Evolutionary conservation across 2,329 filamentous ascomycete species (phyloP), one percentile per base, ranked within the genome.

Genomic region (Helotiales sp.): DNA sequence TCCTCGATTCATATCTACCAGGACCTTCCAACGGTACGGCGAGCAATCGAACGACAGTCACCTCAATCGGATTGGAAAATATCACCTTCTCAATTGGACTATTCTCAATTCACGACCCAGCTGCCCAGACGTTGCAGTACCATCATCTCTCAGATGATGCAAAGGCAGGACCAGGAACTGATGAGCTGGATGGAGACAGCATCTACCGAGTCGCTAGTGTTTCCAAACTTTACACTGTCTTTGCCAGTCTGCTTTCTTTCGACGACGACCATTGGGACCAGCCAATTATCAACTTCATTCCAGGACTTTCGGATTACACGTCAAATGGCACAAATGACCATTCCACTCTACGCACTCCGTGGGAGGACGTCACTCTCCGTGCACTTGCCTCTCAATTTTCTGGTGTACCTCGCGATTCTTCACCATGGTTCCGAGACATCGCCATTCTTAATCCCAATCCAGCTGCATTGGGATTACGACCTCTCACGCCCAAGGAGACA

Each of bases 191-290:
- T 34, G 61, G 61, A 11, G 49, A 67, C 28, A 67, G 65, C 26
- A 96, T 91, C 76, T 98, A 97, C 20, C 93, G 86, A 70, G 96
- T 88, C 93, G 93, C 97, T 61, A 97, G 82, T 64, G 89, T 87
- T 47, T 97, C 90, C 58, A 91, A 91, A 55, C 93, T 96, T 64
- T 63, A 64, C 61, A 67, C 65, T 8, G 55, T 59, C 6, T 45
- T 43, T 28, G 55, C 55, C 1, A 59, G 55, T 15, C 11, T 45
- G 26, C 24, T 64, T 3, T n/a, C 52, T 6, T 64, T 64, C 13
- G 54, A 64, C 10, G 8, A 32, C 10, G 54, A 17, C 1, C 32
- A 64, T 6, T 64, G 61, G 61, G 61, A 64, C 8, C 61, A 52
- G n/a, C 50, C 61, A 22, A 54, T 64, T 30, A 58, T 26, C n/a